These are phyloP conservation scores for Vaccinium corymbosum DNA, from an alignment of 148 eudicot species.

Conservation along the genomic window DNA sequence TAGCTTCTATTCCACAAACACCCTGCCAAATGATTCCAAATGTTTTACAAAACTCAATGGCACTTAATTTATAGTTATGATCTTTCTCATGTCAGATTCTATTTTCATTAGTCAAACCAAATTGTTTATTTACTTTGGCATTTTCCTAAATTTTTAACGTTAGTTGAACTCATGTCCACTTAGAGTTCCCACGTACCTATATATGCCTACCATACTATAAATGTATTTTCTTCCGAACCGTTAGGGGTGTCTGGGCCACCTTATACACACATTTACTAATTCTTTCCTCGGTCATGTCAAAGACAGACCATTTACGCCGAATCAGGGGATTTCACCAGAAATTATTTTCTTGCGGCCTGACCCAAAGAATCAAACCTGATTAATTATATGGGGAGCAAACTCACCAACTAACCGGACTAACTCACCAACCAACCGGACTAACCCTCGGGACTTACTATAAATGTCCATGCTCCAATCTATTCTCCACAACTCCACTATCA, in stretches of 20 bases:
- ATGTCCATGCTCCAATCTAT: neutral
- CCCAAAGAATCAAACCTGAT: no score
- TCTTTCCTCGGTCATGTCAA: no score
- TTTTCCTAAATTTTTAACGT: neutral
- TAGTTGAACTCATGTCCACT: constrained; percentile 3
- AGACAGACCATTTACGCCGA: no score
- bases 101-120: constrained; percentile 3
- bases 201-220: no score
- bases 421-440: no score
- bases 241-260: neutral
- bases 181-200: neutral
- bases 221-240: no score
- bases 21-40: constrained; percentile 9
- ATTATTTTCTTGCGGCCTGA: no score
- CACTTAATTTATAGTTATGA: neutral
- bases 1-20: neutral
- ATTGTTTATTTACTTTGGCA: neutral
- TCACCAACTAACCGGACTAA: no score
- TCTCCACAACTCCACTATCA: neutral
- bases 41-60: constrained; percentile 6
- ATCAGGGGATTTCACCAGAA: no score
- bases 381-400: no score
- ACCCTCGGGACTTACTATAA: neutral
- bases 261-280: no score
- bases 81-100: neutral